These are phyloP conservation scores for Trametes polyzona DNA, from an alignment of 1,284 basidiomycete genomes.

Conservation along the genomic window DNA sequence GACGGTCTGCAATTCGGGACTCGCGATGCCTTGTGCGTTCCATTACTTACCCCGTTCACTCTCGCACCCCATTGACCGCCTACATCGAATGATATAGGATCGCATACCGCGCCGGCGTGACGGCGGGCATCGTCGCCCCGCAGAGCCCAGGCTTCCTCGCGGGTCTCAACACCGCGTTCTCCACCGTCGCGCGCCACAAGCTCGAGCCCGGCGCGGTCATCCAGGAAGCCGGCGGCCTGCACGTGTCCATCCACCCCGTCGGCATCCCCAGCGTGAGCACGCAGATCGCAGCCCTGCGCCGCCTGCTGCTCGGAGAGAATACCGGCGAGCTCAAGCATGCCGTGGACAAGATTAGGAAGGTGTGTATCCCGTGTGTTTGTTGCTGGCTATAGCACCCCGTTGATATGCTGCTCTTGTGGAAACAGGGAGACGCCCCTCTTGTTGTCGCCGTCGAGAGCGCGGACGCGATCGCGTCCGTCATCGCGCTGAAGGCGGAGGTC, in stretches of 20 bases:
- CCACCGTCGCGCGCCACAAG: constrained; percentile 61
- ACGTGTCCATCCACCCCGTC: constrained; percentile 58
- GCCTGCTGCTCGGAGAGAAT: constrained; percentile 51
- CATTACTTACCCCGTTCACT: not conserved
- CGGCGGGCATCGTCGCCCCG: constrained; percentile 62
- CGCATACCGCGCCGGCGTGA: constrained; percentile 63
- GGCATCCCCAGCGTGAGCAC: constrained; percentile 62
- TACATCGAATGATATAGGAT: constrained; percentile 41
- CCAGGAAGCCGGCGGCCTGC: constrained; percentile 70
- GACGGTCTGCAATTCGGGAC: constrained; percentile 56
- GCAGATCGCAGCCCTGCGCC: constrained; percentile 69
- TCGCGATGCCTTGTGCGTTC: constrained; percentile 50
- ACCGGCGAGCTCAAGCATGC: constrained; percentile 48
- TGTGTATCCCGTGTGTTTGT: constrained; percentile 27
- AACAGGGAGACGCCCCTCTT: constrained; percentile 52
- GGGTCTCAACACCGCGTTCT: constrained; percentile 73
- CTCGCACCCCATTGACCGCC: not conserved
- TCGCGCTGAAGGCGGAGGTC: constrained; percentile 73
- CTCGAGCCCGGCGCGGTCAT: constrained; percentile 70
- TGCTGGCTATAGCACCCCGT: not conserved
- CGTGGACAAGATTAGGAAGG: constrained; percentile 59
- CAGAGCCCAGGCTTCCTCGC: constrained; percentile 58
- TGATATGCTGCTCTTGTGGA: not conserved
- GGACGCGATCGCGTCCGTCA: constrained; percentile 73
- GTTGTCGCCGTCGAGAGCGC: constrained; percentile 75